A percentile compares a stretch with the other conserved stretches of the same genome.
phyloP scores from a whole-genome alignment of 73 alveolate genomes.

The Durusdinium trenchii region DNA sequence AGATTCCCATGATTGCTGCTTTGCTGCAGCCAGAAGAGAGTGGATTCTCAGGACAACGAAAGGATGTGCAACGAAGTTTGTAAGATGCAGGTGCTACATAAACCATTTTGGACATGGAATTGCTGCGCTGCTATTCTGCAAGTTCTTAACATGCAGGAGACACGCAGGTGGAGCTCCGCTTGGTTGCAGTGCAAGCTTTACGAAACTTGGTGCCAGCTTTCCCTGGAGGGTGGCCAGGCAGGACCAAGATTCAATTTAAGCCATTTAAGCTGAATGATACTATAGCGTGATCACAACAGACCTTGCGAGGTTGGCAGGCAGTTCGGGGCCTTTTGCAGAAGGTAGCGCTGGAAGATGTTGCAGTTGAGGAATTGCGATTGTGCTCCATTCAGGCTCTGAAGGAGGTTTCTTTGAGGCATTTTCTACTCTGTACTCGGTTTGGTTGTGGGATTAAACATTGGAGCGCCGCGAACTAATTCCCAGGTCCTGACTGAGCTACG shows the following conservation, averaged over 20 bases:
- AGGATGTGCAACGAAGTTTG: background rate
- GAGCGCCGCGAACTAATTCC: too few relatives aligned
- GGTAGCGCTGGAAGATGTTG: constrained; percentile 13
- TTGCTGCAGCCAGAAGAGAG: constrained; percentile 8
- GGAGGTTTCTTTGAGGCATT: too few relatives aligned
- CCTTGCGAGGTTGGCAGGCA: constrained; percentile 55
- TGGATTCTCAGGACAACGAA: background rate
- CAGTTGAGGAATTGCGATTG: constrained; percentile 29
- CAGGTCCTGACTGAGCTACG: too few relatives aligned
- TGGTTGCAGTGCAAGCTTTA: constrained; percentile 47
- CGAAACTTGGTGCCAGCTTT: constrained; percentile 62
- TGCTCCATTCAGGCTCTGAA: constrained; percentile 52
- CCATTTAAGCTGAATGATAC: too few relatives aligned
- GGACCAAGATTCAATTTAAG: too few relatives aligned
- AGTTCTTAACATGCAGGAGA: background rate
- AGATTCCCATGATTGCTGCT: constrained; percentile 69
- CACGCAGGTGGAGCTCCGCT: constrained; percentile 28
- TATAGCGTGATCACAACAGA: background rate
- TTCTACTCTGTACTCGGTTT: too few relatives aligned
- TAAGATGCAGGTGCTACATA: background rate
- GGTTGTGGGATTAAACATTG: too few relatives aligned
- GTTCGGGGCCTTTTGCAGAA: constrained; percentile 55
- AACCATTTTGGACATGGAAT: background rate
- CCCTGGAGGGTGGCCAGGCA: constrained; percentile 56
- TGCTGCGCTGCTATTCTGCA: background rate